A percentile compares a stretch with the other conserved stretches of the same genome.
These are phyloP conservation scores for Amaranthus hypochondriacus DNA, from an alignment of 148 eudicot species.

Conservation along the genomic window DNA sequence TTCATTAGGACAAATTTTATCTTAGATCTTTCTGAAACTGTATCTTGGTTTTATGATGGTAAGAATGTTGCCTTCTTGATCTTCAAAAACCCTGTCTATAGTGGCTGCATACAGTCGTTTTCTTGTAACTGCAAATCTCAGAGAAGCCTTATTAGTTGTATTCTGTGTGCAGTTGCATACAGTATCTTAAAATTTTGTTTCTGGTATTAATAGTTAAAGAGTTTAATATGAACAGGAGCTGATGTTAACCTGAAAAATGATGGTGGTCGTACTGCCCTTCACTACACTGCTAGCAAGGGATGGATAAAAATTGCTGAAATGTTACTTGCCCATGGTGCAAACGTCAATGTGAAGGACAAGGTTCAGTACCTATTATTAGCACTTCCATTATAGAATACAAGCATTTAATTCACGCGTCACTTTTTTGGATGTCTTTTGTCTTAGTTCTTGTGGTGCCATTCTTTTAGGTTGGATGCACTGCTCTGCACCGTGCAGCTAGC, in stretches of 20 bases:
- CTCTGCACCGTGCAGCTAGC: conserved; percentile 98
- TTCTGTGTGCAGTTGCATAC: not conserved
- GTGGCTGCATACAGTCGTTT: not conserved
- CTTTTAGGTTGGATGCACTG: conserved; percentile 87
- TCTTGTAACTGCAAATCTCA: not conserved
- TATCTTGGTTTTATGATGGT: not conserved
- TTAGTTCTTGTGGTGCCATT: not conserved
- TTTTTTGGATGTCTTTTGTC: not conserved
- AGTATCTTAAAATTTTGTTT: not conserved
- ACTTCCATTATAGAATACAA: not conserved
- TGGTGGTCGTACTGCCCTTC: conserved; percentile 96
- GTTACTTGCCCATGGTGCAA: conserved; percentile 69
- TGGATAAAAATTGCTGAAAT: conserved; percentile 71
- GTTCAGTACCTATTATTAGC: conserved; percentile 28
- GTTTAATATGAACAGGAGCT: conserved; percentile 55
- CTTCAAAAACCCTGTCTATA: not conserved
- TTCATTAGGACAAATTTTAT: not conserved
- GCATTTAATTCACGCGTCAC: not conserved
- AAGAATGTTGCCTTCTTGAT: not conserved
- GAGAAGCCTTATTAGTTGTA: not conserved
- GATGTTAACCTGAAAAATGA: conserved; percentile 79
- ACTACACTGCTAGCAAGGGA: conserved; percentile 98
- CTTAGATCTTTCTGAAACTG: no score
- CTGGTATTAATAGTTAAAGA: not conserved
- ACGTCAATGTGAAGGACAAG: conserved; percentile 83